These are phyloP conservation scores for Melianthus villosus DNA, from an alignment of 441 rosid species.

Conservation along the genomic window DNA sequence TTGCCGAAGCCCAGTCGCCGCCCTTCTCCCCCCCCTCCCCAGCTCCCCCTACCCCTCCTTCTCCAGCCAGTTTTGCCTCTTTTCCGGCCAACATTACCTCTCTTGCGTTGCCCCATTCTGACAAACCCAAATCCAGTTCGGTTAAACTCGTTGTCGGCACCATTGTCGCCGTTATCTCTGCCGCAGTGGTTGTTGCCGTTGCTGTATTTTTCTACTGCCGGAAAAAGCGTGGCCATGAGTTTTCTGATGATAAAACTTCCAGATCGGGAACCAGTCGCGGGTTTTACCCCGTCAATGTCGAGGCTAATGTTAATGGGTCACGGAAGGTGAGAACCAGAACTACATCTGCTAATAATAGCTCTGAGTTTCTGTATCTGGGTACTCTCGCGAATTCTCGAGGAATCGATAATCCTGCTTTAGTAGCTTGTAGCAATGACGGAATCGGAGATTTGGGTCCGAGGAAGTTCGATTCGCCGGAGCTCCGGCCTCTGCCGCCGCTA, in stretches of 20 bases:
- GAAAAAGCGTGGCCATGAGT: slow-evolving; percentile 9
- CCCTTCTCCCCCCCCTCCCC: slow-evolving; percentile 55
- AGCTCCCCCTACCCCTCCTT: slow-evolving; percentile 63
- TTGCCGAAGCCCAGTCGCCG: slow-evolving; percentile 35
- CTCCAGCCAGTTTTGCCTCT: slow-evolving; percentile 54
- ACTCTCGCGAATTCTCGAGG: slow-evolving; percentile 27
- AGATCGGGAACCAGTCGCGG: slow-evolving; percentile 28
- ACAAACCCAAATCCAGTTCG: slow-evolving; percentile 23
- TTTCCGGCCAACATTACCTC: slow-evolving; percentile 93
- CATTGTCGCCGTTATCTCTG: slow-evolving; percentile 36
- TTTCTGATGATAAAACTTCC: slow-evolving; percentile 28
- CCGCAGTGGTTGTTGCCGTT: slow-evolving; percentile 23
- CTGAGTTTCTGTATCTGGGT: slow-evolving; percentile 52
- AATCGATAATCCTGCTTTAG: slow-evolving; percentile 24
- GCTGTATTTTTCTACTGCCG: slow-evolving; percentile 31
- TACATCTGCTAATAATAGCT: too few species aligned
- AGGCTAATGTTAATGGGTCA: slow-evolving; percentile 5
- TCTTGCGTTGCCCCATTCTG: slow-evolving; percentile 53
- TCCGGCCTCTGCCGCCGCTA: slow-evolving; percentile 73
- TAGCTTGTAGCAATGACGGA: slow-evolving; percentile 7
- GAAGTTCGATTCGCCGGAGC: slow-evolving; percentile 80
- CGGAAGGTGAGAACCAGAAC: slow-evolving; percentile 21
- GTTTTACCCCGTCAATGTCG: slow-evolving; percentile 14
- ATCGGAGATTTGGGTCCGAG: slow-evolving; percentile 23
- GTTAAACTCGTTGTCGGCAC: slow-evolving; percentile 38